Conservation (phyloP, 768 basidiomycete species). For the Auricularia sp. region DNA sequence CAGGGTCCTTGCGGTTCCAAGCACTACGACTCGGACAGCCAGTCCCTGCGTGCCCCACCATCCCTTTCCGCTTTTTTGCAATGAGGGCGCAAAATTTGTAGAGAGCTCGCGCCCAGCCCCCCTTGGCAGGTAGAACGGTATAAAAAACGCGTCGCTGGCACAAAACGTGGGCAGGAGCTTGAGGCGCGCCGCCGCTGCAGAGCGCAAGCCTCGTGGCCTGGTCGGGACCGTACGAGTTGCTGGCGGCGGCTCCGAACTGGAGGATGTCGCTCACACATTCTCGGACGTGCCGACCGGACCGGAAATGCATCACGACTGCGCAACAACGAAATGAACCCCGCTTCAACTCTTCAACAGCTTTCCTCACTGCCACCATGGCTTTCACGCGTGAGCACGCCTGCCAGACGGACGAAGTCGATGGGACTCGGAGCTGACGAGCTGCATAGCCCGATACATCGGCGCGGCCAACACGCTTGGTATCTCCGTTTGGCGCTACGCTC, state of each 20-base stretch:
- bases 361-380: background rate
- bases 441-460: slow-evolving; percentile 68
- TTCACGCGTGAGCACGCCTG: background rate
- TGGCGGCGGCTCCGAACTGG: background rate
- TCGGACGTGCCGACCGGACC: background rate
- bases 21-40: too few species aligned
- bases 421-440: slow-evolving; percentile 20
- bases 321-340: background rate
- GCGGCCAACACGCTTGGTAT: slow-evolving; percentile 90
- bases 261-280: background rate
- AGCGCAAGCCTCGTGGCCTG: background rate
- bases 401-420: background rate
- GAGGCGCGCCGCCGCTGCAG: too few species aligned
- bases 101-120: too few species aligned
- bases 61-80: too few species aligned
- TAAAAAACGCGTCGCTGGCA: too few species aligned
- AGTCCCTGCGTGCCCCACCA: too few species aligned
- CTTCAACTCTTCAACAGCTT: background rate
- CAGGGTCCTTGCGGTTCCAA: too few species aligned
- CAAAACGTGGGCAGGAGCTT: too few species aligned
- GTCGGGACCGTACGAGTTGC: background rate
- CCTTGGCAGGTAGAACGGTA: too few species aligned
- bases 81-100: too few species aligned
- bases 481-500: slow-evolving; percentile 10
- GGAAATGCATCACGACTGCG: background rate